phyloP scores from a whole-genome alignment of 2,329 filamentous ascomycete genomes.

The Fonsecaea erecta region DNA sequence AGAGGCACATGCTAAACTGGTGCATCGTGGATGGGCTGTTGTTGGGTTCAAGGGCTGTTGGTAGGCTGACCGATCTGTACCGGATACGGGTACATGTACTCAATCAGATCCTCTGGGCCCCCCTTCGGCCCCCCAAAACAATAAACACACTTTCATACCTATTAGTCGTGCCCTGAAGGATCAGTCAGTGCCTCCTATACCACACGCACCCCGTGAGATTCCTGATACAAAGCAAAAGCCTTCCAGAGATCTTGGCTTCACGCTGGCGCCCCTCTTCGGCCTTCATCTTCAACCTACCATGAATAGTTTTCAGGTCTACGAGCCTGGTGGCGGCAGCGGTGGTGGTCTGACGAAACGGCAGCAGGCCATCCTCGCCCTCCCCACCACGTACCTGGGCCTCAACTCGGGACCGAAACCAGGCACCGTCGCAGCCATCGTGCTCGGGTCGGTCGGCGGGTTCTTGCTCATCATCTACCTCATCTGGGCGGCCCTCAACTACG shows the following conservation, averaged over 20 bases:
- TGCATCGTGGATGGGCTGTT: background rate
- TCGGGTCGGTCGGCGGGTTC: constrained; percentile 56
- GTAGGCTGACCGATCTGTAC: background rate
- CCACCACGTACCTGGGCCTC: constrained; percentile 63
- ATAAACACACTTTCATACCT: background rate
- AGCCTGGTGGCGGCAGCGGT: background rate
- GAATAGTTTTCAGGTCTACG: constrained; percentile 19
- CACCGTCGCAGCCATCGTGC: constrained; percentile 51
- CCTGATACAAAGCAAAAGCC: background rate
- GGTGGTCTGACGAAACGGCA: constrained; percentile 32
- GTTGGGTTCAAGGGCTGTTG: background rate
- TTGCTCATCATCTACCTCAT: constrained; percentile 58
- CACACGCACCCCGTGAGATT: background rate
- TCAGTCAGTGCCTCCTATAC: background rate
- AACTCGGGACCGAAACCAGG: constrained; percentile 56
- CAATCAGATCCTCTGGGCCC: background rate
- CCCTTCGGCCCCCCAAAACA: background rate
- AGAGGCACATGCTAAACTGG: background rate
- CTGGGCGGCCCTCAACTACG: background rate
- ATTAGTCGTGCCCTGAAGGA: background rate
- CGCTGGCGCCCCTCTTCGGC: constrained; percentile 1
- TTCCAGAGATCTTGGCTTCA: background rate
- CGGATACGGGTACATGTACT: background rate
- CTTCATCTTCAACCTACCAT: background rate
- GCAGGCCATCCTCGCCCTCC: constrained; percentile 54